Evolutionary conservation across 768 basidiomycete species (phyloP).

Genomic region (Thelephora ganbajun): DNA sequence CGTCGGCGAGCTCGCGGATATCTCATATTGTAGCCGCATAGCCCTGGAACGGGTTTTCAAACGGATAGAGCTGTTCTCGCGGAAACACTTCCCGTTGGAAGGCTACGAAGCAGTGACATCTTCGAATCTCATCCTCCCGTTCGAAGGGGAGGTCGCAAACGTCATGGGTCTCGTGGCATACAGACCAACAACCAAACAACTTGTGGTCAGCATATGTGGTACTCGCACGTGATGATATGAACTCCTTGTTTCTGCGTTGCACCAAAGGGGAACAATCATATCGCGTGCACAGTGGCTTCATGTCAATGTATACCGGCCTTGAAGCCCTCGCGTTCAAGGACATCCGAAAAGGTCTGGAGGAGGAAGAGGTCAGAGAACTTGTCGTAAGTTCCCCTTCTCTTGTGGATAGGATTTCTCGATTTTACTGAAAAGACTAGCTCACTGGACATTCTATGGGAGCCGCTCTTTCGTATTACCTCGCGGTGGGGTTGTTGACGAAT

Average conservation of each 20-base stretch:
- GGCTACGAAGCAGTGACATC: slow-evolving; percentile 25
- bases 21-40: slow-evolving; percentile 31
- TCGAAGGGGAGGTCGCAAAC: slow-evolving; percentile 27
- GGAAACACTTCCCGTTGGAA: slow-evolving; percentile 36
- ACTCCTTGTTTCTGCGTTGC: slow-evolving; percentile 16
- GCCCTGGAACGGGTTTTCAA: slow-evolving; percentile 29
- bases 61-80: slow-evolving; percentile 23
- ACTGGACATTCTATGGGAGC: slow-evolving; percentile 50
- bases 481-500: slow-evolving; percentile 29
- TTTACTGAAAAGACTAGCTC: slow-evolving; percentile 8
- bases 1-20: slow-evolving; percentile 41
- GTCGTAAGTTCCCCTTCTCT: slow-evolving; percentile 13
- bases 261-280: slow-evolving; percentile 18
- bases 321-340: slow-evolving; percentile 19
- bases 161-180: slow-evolving; percentile 35
- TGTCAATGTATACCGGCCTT: slow-evolving; percentile 34
- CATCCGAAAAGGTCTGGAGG: slow-evolving; percentile 24
- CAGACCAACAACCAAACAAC: slow-evolving; percentile 28
- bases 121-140: slow-evolving; percentile 21
- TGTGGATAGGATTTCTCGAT: not conserved
- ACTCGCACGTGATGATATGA: slow-evolving; percentile 29
- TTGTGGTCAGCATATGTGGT: slow-evolving; percentile 39
- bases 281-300: slow-evolving; percentile 41
- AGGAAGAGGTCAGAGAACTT: slow-evolving; percentile 23
- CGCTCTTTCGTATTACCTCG: slow-evolving; percentile 34